phyloP scores from a whole-genome alignment of 108 stramenopile species.

The Fistulifera pelliculosa region DNA sequence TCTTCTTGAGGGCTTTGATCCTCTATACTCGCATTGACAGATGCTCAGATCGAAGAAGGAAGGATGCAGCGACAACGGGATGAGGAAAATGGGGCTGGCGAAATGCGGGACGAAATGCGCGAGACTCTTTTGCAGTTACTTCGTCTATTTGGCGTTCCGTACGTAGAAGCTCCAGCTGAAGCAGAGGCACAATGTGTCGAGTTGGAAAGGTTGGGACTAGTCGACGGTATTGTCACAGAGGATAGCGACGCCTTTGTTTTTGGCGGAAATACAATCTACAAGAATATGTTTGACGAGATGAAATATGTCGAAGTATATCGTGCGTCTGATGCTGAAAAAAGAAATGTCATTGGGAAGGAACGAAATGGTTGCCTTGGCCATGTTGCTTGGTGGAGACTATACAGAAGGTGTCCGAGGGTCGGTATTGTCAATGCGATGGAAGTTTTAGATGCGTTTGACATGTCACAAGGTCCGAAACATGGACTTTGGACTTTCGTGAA shows the following conservation, averaged over 20 bases:
- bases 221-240: constrained; percentile 96
- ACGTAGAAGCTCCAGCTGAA: constrained; percentile 93
- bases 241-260: constrained; percentile 98
- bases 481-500: constrained; percentile 67
- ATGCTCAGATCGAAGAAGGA: constrained; percentile 16
- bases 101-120: constrained; percentile 80
- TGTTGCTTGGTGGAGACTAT: constrained; percentile 97
- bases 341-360: constrained; percentile 78
- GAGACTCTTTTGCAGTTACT: constrained; percentile 84
- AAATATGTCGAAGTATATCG: constrained; percentile 93
- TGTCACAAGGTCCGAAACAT: constrained; percentile 31
- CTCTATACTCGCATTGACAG: too few relatives aligned
- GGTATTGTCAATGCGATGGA: constrained; percentile 99
- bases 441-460: constrained; percentile 80
- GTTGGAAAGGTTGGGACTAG: constrained; percentile 79
- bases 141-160: constrained; percentile 91
- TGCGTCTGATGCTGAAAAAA: constrained; percentile 64
- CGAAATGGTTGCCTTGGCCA: constrained; percentile 84
- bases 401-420: constrained; percentile 93
- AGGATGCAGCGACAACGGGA: constrained; percentile 59
- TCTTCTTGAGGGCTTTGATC: too few relatives aligned
- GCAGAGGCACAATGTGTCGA: constrained; percentile 96
- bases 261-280: constrained; percentile 80
- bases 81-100: constrained; percentile 61
- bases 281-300: constrained; percentile 95